These are phyloP conservation scores for Epichloe baconii DNA, from an alignment of 2,329 filamentous ascomycete genomes.

Conservation along the genomic window DNA sequence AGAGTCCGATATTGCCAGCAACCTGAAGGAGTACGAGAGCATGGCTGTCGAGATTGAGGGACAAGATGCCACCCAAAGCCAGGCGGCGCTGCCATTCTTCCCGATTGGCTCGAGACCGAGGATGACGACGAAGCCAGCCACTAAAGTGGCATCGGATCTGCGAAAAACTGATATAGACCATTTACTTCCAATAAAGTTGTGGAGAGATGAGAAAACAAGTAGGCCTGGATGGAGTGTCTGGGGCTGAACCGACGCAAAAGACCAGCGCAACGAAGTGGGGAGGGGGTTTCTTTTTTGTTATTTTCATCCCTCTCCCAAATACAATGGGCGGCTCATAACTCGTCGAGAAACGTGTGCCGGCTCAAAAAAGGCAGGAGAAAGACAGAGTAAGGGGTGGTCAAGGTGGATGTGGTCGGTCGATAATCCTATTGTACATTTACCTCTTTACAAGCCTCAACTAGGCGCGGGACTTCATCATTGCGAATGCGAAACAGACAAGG, in stretches of 20 bases:
- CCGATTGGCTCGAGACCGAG: slow-evolving; percentile 78
- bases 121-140: slow-evolving; percentile 39
- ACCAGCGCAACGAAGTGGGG: neutral
- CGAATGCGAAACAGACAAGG: slow-evolving; percentile 1
- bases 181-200: neutral
- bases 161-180: neutral
- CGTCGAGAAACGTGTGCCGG: neutral
- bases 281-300: neutral
- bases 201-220: neutral
- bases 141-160: slow-evolving; percentile 21
- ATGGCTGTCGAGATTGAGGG: slow-evolving; percentile 94
- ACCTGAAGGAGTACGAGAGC: slow-evolving; percentile 86
- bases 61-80: slow-evolving; percentile 49
- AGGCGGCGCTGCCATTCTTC: slow-evolving; percentile 43
- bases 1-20: slow-evolving; percentile 83
- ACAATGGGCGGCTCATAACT: neutral
- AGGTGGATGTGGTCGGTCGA: slow-evolving; percentile 11
- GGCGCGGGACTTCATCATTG: slow-evolving; percentile 16
- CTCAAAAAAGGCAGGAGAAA: neutral
- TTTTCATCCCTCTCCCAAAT: neutral
- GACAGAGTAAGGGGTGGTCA: neutral
- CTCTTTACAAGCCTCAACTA: slow-evolving; percentile 18
- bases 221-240: neutral
- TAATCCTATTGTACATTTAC: slow-evolving; percentile 27
- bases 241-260: neutral